Evolutionary conservation across 257 asterid genomes (phyloP).

Genomic region (Perilla frutescens): DNA sequence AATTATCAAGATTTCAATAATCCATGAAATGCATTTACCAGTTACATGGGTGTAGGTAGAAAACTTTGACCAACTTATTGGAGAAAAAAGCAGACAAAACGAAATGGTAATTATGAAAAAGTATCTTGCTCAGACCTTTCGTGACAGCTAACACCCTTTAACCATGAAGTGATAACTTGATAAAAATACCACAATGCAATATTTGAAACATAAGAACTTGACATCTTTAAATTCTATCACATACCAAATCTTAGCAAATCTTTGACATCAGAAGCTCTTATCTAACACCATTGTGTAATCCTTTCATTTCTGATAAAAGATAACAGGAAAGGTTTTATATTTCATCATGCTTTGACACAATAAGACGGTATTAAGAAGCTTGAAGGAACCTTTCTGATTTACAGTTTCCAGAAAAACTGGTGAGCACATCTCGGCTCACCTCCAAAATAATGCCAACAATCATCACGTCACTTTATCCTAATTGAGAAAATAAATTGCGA

Average conservation of each 20-base stretch:
- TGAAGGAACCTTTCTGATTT: neutral
- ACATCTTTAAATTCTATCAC: too few relatives aligned
- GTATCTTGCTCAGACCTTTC: slow-evolving; percentile 16
- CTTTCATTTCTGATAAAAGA: neutral
- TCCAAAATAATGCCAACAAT: too few relatives aligned
- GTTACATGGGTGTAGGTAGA: neutral
- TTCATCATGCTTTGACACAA: too few relatives aligned
- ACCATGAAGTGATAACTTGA: neutral
- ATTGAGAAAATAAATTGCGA: too few relatives aligned
- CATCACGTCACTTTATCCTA: too few relatives aligned
- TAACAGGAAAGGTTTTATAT: neutral
- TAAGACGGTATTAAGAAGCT: neutral
- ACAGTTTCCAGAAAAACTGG: too few relatives aligned
- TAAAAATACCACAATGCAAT: neutral
- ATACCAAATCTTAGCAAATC: neutral
- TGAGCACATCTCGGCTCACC: too few relatives aligned
- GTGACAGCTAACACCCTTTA: neutral
- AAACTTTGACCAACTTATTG: slow-evolving; percentile 19
- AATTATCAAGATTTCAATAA: neutral
- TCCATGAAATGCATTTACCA: neutral
- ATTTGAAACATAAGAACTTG: too few relatives aligned
- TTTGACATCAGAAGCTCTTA: neutral
- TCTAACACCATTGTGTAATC: neutral
- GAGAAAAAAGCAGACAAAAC: slow-evolving; percentile 12
- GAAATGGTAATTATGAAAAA: neutral